A percentile compares a stretch with the other conserved stretches of the same genome.
Evolutionary conservation across 257 asterid species (phyloP).

Genomic region (Solanum pimpinellifolium): DNA sequence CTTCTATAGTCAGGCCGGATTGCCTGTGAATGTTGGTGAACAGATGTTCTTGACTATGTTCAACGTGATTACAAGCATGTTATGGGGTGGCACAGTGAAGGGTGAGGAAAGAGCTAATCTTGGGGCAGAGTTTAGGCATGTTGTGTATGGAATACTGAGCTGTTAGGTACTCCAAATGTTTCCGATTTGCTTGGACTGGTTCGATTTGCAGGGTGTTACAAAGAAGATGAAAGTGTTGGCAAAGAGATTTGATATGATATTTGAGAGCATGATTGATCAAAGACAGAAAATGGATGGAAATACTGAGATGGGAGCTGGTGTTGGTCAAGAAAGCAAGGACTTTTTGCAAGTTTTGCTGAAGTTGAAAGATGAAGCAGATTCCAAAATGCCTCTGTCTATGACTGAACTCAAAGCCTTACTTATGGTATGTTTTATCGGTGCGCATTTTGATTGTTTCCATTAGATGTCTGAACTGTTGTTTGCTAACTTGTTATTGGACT

Average conservation of each 20-base stretch:
- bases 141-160: slow-evolving; percentile 32
- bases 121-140: slow-evolving; percentile 48
- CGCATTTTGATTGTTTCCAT: neutral
- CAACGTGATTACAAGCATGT: slow-evolving; percentile 66
- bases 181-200: slow-evolving; percentile 52
- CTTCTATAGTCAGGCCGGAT: slow-evolving; percentile 16
- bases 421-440: slow-evolving; percentile 30
- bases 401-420: slow-evolving; percentile 59
- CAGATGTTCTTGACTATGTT: slow-evolving; percentile 49
- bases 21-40: slow-evolving; percentile 44
- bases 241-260: slow-evolving; percentile 39
- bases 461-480: too few relatives aligned
- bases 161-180: slow-evolving; percentile 50
- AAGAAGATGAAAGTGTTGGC: slow-evolving; percentile 36
- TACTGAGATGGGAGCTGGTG: neutral
- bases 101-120: slow-evolving; percentile 41
- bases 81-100: slow-evolving; percentile 67
- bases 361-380: slow-evolving; percentile 38
- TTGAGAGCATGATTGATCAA: slow-evolving; percentile 35
- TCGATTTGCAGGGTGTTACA: slow-evolving; percentile 54
- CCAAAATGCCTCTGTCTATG: slow-evolving; percentile 38
- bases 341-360: slow-evolving; percentile 48
- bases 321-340: slow-evolving; percentile 21
- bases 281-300: slow-evolving; percentile 15
- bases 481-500: neutral